Evolutionary conservation across 345 rosid genomes (phyloP).

Genomic region (Aquilaria malaccensis): DNA sequence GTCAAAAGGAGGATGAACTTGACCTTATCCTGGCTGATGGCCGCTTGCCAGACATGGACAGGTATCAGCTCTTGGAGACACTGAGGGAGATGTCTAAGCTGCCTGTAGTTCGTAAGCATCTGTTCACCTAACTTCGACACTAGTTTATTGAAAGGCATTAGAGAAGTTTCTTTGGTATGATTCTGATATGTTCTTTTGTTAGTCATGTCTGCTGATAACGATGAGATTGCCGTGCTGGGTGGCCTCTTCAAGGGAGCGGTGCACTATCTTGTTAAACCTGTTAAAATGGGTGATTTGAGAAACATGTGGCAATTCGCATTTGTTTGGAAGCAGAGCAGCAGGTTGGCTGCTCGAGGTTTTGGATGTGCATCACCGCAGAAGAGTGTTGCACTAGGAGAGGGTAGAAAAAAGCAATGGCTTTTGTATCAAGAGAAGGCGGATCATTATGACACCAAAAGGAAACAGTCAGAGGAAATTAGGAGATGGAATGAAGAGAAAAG

Average conservation of each 20-base stretch:
- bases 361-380: neutral
- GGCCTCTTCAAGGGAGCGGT: constrained; percentile 38
- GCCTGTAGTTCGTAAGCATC: constrained; percentile 38
- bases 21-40: constrained; percentile 43
- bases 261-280: constrained; percentile 37
- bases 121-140: neutral
- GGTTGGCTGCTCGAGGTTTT: neutral
- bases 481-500: constrained; percentile 6
- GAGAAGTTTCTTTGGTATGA: constrained; percentile 7
- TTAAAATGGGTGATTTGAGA: constrained; percentile 20
- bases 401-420: constrained; percentile 10
- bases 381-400: constrained; percentile 11
- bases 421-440: constrained; percentile 5
- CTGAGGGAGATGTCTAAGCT: constrained; percentile 20
- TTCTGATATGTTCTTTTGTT: constrained; percentile 2
- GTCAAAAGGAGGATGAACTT: constrained; percentile 20
- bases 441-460: constrained; percentile 16
- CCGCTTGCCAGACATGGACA: constrained; percentile 39
- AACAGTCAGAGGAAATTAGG: constrained; percentile 14
- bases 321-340: constrained; percentile 10
- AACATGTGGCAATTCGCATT: constrained; percentile 39
- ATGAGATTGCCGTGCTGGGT: constrained; percentile 25
- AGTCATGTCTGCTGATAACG: constrained; percentile 32
- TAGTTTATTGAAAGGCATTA: neutral
- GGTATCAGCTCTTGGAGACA: constrained; percentile 41